These are phyloP conservation scores for Arthrocladium fulminans DNA, from an alignment of 2,329 filamentous ascomycete genomes.

Conservation along the genomic window DNA sequence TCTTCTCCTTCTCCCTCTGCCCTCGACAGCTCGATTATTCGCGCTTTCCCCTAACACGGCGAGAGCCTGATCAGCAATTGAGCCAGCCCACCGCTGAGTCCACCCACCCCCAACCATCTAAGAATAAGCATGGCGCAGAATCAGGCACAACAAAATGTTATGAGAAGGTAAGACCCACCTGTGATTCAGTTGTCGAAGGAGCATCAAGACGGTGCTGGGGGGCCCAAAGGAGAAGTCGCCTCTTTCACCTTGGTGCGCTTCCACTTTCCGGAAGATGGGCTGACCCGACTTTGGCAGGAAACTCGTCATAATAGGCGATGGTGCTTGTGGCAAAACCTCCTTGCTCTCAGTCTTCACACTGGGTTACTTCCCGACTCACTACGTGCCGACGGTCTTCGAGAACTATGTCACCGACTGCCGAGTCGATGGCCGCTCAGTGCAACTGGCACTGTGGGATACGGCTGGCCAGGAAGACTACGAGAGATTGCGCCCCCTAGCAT, in stretches of 20 bases:
- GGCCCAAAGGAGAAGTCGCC: neutral
- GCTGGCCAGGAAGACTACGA: slow-evolving; percentile 99
- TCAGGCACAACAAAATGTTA: slow-evolving; percentile 45
- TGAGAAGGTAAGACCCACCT: slow-evolving; percentile 53
- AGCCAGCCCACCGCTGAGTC: slow-evolving; percentile 1
- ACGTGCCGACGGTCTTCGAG: slow-evolving; percentile 96
- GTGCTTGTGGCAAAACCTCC: slow-evolving; percentile 97
- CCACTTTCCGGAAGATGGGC: neutral
- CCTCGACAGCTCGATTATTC: neutral
- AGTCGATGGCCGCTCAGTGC: slow-evolving; percentile 97
- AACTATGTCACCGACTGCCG: slow-evolving; percentile 99
- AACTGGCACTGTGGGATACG: slow-evolving; percentile 98
- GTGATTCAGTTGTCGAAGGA: neutral
- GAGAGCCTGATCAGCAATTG: neutral
- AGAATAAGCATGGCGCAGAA: slow-evolving; percentile 36
- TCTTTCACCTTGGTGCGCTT: neutral
- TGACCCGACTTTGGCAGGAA: slow-evolving; percentile 51
- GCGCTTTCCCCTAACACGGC: neutral
- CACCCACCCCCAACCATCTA: neutral
- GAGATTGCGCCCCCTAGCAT: slow-evolving; percentile 83
- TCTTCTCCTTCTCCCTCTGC: neutral
- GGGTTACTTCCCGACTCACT: slow-evolving; percentile 80
- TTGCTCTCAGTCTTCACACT: slow-evolving; percentile 94
- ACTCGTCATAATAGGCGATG: slow-evolving; percentile 92
- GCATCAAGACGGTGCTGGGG: neutral